Evolutionary conservation across 2,329 filamentous ascomycete species (phyloP).

Genomic region (Xylariaceae sp.): DNA sequence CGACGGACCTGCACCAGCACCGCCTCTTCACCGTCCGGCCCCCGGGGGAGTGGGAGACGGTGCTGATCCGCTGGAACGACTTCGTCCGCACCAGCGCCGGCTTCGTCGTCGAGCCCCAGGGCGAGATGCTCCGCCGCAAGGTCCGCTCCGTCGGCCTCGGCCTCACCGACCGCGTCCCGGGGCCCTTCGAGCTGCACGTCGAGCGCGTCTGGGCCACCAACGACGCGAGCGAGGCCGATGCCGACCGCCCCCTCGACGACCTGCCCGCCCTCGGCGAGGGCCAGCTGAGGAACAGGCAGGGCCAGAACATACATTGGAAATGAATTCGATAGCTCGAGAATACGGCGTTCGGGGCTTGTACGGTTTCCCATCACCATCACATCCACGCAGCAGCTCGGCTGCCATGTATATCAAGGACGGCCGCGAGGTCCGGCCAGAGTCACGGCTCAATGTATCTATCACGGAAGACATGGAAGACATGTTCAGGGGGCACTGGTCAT

Average conservation of each 20-base stretch:
- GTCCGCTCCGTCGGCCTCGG: slow-evolving; percentile 81
- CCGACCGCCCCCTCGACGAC: background rate
- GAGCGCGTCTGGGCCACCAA: slow-evolving; percentile 91
- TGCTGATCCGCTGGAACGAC: slow-evolving; percentile 83
- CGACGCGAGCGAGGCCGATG: slow-evolving; percentile 32
- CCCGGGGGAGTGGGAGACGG: slow-evolving; percentile 90
- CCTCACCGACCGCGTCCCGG: slow-evolving; percentile 79
- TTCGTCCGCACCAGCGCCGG: slow-evolving; percentile 95
- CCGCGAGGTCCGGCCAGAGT: too few species aligned
- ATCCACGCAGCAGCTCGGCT: too few species aligned
- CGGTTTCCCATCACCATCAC: too few species aligned
- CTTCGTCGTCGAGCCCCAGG: slow-evolving; percentile 85
- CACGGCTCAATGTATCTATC: too few species aligned
- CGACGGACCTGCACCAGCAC: slow-evolving; percentile 95
- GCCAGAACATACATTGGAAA: slow-evolving; percentile 36
- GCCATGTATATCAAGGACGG: too few species aligned
- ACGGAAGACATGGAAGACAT: too few species aligned
- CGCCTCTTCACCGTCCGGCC: slow-evolving; percentile 70
- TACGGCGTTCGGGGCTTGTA: too few species aligned
- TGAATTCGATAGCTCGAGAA: too few species aligned
- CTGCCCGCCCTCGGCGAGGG: slow-evolving; percentile 19
- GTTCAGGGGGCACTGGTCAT: too few species aligned
- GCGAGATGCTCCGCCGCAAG: slow-evolving; percentile 78
- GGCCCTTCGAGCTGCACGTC: slow-evolving; percentile 80
- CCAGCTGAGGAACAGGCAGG: slow-evolving; percentile 33